Evolutionary conservation across 73 alveolate species (phyloP).

Genomic region (Vitrella brassicaformis): DNA sequence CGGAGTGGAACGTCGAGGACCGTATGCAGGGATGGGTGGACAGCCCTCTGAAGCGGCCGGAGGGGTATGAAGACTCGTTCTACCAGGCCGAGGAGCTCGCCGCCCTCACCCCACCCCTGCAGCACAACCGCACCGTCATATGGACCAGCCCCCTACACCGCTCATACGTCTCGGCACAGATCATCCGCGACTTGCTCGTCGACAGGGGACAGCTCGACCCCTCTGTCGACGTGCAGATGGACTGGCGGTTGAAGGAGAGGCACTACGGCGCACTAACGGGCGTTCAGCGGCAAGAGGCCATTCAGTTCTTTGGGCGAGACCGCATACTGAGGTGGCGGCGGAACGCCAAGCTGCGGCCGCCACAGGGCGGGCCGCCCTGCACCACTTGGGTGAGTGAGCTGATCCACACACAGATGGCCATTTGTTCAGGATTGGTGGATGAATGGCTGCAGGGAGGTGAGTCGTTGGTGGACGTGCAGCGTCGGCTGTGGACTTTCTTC

Average conservation of each 20-base stretch:
- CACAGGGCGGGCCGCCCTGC: not conserved
- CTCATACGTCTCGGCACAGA: not conserved
- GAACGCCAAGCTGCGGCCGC: not conserved
- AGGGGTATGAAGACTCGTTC: not conserved
- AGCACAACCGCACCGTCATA: not conserved
- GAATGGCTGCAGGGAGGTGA: no score
- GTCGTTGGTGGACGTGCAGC: not conserved
- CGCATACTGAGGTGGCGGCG: not conserved
- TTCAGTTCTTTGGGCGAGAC: not conserved
- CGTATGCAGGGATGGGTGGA: not conserved
- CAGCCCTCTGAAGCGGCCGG: not conserved
- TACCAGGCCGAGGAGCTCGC: not conserved
- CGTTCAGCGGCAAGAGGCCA: not conserved
- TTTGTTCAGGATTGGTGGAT: no score
- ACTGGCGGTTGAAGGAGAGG: not conserved
- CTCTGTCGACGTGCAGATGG: not conserved
- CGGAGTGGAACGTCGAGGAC: not conserved
- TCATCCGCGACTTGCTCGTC: not conserved
- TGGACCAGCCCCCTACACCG: not conserved
- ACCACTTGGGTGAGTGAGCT: no score
- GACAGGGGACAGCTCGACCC: not conserved
- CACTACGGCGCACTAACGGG: not conserved
- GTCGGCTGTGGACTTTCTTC: not conserved
- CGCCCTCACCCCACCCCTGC: not conserved
- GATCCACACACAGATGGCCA: no score